Base-by-base conservation (phyloP, 169 alveolate species). In the Prorocentrum cordatum region DNA sequence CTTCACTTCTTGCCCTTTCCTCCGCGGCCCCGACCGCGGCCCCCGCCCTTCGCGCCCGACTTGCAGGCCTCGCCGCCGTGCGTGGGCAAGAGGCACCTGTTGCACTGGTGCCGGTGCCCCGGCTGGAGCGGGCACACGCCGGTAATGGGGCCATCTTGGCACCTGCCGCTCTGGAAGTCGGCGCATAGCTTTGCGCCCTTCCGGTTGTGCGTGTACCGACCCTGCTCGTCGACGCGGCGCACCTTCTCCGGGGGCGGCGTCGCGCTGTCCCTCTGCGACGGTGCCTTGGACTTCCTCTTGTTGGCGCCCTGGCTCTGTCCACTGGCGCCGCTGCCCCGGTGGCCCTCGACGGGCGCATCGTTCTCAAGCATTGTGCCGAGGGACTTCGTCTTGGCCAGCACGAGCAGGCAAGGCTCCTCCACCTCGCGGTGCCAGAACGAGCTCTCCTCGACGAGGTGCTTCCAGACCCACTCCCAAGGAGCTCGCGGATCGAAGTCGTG, bases 381-480 rank as follows among this genome's bases (percentile, higher is more conserved):
- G 33, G 6, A 14, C 2, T 58, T 20, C 1, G 70, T 7, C 70
- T 72, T 47, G 24, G 84, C 67, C 3, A 72, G 50, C 5, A n/a
- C 20, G 24, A 72, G 54, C 47, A 72, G 4, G 68, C 67, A 50
- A 7, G 84, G 84, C 36, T 72, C 84, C 1, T 29, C 70, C 9
- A 72, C n/a, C n/a, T 72, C 84, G 2, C 24, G 14, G 2, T 75
- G 58, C 86, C 86, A 54, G 31, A 75, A 75, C 1, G 5, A 0
- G n/a, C n/a, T n/a, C 14, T 75, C 72, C 1, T 2, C 0, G 20
- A 61, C 38, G 38, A 75, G 2, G 12, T 22, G 33, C 7, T 54
- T n/a, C 72, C 71, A 75, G 9, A 54, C 86, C 72, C 71, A 75
- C 2, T 75, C 86, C 86, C 86, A 75, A 0, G 86, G 86, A 14